These are phyloP conservation scores for Blastocladiella britannica DNA, from an alignment of 192 early-diverging fungal species.

Conservation along the genomic window DNA sequence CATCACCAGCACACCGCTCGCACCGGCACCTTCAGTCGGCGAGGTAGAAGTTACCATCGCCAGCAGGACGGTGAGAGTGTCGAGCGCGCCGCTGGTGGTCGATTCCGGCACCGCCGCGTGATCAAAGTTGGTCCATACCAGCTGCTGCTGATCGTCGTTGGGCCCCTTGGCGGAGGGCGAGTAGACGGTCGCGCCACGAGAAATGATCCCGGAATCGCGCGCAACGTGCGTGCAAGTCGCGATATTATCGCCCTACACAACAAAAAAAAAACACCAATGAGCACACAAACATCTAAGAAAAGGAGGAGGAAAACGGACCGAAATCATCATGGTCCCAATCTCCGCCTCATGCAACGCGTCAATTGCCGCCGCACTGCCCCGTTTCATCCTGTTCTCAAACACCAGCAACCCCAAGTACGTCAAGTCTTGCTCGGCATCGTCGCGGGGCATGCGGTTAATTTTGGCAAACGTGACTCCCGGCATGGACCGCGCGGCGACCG, in stretches of 20 bases:
- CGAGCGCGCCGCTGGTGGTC: too few species aligned
- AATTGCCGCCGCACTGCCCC: constrained; percentile 56
- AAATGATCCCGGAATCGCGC: constrained; percentile 77
- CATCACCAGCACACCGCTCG: too few species aligned
- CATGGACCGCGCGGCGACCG: constrained; percentile 64
- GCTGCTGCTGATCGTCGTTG: too few species aligned
- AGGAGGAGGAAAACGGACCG: constrained; percentile 16
- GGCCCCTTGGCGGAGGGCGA: too few species aligned
- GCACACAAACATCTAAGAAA: neutral
- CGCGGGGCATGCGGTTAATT: constrained; percentile 48
- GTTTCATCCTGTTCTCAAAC: constrained; percentile 98
- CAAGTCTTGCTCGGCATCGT: constrained; percentile 64
- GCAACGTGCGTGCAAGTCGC: constrained; percentile 88
- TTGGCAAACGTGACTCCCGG: constrained; percentile 44
- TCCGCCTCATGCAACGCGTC: constrained; percentile 53
- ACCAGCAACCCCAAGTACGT: constrained; percentile 87
- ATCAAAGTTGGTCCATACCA: too few species aligned
- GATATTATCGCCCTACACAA: constrained; percentile 61
- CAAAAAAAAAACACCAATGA: neutral
- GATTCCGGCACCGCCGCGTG: too few species aligned
- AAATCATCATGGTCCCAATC: constrained; percentile 95
- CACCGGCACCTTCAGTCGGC: too few species aligned
- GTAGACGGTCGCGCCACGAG: constrained; percentile 36
- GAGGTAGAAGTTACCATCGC: too few species aligned
- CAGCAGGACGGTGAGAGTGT: too few species aligned